Evolutionary conservation across 1,284 basidiomycete genomes (phyloP).

Genomic region (Inonotus hispidus): DNA sequence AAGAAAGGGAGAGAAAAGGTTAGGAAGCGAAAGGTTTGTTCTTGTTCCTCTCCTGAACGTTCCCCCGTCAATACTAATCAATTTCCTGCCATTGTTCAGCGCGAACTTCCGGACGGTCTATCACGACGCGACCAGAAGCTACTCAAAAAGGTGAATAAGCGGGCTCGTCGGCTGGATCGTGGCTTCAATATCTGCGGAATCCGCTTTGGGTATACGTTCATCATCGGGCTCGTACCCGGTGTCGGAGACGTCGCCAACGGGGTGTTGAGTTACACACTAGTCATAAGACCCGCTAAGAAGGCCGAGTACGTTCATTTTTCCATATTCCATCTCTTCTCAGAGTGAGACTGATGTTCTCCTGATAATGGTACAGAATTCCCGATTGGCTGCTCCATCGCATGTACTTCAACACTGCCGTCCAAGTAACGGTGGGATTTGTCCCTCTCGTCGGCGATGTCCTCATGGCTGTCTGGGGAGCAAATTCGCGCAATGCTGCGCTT

Average conservation of each 20-base stretch:
- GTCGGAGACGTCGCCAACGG: slow-evolving; percentile 65
- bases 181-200: slow-evolving; percentile 81
- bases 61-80: not conserved
- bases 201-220: slow-evolving; percentile 83
- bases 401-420: slow-evolving; percentile 76
- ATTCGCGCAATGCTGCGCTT: slow-evolving; percentile 79
- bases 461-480: slow-evolving; percentile 78
- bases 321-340: not conserved
- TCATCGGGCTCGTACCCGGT: slow-evolving; percentile 74
- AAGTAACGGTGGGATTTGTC: slow-evolving; percentile 67
- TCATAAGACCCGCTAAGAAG: slow-evolving; percentile 72
- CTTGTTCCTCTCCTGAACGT: not conserved
- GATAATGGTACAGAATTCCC: slow-evolving; percentile 53
- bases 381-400: slow-evolving; percentile 65
- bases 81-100: slow-evolving; percentile 36
- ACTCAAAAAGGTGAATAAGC: slow-evolving; percentile 65
- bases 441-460: slow-evolving; percentile 78
- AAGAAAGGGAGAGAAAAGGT: slow-evolving; percentile 62
- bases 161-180: slow-evolving; percentile 91
- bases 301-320: slow-evolving; percentile 42
- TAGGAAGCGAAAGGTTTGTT: slow-evolving; percentile 62
- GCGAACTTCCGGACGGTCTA: slow-evolving; percentile 72
- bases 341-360: not conserved
- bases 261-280: slow-evolving; percentile 69
- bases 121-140: slow-evolving; percentile 75